Conservation (phyloP, 1,139 yeast species). For the Blastobotrys serpentis region DNA sequence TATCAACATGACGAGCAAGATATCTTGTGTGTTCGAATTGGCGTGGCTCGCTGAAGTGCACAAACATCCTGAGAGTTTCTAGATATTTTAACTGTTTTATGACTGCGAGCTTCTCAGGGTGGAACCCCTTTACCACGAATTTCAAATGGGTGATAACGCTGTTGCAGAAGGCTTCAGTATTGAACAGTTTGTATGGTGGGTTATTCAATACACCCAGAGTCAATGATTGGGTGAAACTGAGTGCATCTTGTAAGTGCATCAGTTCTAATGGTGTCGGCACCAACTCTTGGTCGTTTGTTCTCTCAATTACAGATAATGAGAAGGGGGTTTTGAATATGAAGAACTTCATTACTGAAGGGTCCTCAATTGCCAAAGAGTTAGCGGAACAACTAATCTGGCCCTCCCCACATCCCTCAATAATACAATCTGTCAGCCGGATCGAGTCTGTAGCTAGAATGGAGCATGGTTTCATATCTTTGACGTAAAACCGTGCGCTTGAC, state of each 20-base stretch:
- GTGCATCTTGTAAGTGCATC: neutral
- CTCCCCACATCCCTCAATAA: neutral
- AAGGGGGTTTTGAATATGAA: neutral
- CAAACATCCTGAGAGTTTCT: neutral
- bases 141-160: neutral
- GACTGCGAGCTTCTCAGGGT: neutral
- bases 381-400: neutral
- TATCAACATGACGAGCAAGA: neutral
- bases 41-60: neutral
- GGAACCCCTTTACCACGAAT: neutral
- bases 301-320: neutral
- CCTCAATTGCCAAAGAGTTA: neutral
- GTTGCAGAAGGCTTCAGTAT: neutral
- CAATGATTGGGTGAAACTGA: neutral
- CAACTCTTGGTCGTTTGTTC: neutral
- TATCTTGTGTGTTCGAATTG: neutral
- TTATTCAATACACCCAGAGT: neutral
- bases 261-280: neutral
- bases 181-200: neutral
- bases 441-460: neutral
- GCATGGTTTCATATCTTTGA: neutral
- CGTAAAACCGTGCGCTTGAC: neutral
- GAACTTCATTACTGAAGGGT: neutral
- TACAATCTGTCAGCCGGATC: neutral
- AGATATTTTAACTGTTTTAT: neutral